Evolutionary conservation across 306 rosid species (phyloP).

Genomic region (Cicer bijugum): DNA sequence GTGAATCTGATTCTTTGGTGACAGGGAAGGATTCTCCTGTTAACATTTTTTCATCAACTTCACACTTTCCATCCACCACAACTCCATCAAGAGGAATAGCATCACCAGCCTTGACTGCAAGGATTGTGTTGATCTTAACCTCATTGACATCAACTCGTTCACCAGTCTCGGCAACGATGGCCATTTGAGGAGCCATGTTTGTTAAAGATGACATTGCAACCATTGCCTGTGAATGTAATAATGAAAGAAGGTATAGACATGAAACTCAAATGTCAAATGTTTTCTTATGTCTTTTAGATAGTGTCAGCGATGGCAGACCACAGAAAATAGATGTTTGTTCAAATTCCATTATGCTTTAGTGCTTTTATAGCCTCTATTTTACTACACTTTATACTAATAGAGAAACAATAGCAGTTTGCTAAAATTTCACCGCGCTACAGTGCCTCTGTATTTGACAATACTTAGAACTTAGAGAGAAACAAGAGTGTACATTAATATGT

Average conservation of each 20-base stretch:
- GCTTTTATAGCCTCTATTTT: too few relatives aligned
- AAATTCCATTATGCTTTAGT: too few relatives aligned
- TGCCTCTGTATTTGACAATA: too few relatives aligned
- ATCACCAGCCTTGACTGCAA: conserved; percentile 86
- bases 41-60: conserved; percentile 86
- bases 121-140: conserved; percentile 67
- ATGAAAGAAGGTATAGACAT: conserved; percentile 1
- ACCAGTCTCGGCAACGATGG: conserved; percentile 73
- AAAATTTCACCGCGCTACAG: too few relatives aligned
- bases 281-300: not conserved
- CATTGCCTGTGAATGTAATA: conserved; percentile 57
- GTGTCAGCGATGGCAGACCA: not conserved
- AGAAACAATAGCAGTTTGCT: too few relatives aligned
- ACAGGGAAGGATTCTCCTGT: conserved; percentile 96
- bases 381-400: too few relatives aligned
- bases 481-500: not conserved
- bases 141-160: conserved; percentile 69
- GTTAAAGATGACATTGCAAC: conserved; percentile 73
- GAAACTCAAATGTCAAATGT: conserved; percentile 20
- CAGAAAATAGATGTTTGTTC: too few relatives aligned
- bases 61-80: conserved; percentile 78
- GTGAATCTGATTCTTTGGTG: conserved; percentile 70
- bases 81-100: conserved; percentile 87
- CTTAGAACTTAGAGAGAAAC: not conserved
- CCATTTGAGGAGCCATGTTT: conserved; percentile 77